Evolutionary conservation across 2,329 filamentous ascomycete species (phyloP), one percentile per base, ranked within the genome.

Genomic region (Hypomyces perniciosus): DNA sequence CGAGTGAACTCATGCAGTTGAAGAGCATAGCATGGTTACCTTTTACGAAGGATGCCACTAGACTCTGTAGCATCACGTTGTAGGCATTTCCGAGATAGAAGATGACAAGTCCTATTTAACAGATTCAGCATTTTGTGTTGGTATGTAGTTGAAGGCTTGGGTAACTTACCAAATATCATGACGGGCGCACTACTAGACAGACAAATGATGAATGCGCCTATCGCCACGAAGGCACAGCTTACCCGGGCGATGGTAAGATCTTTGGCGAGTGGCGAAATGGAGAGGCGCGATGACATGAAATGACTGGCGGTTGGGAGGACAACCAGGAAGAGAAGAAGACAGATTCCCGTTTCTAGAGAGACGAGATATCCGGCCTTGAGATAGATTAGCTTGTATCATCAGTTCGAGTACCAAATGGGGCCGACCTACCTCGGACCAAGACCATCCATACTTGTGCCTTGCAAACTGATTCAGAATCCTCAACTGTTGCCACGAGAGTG

Each of bases 371-470:
- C 39, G 27, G 39, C 28, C 39, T 42, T 6, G 39, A 13, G 6
- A 20, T 20, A 20, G 20, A 20, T 20, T 20, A 20, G 20, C 20
- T 20, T 20, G 20, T 20, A 20, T 20, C 20, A 20, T 20, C 20
- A 20, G 20, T 20, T 20, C 20, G 20, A 20, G 20, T 20, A 20
- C 20, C 20, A 3, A 20, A 20, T 20, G 20, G 20, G 20, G 20
- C 3, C 3, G 20, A 34, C 49, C 43, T 27, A 46, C 45, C 29
- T 51, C 31, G 12, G 48, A 39, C 48, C 48, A 54, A 9, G 50
- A 42, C 50, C 50, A 55, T 13, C 47, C 44, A 37, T 53, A 55
- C 6, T 46, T 43, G 26, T 53, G 53, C 30, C 46, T 33, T 6
- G 42, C 46, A 38, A 50, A 52, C 31, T 53, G 53, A 30, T 46